Percentiles rank a stretch among this genome's conserved stretches.
These are phyloP conservation scores for Mortierella sp. DNA, from an alignment of 371 early-diverging fungal species.

Conservation along the genomic window DNA sequence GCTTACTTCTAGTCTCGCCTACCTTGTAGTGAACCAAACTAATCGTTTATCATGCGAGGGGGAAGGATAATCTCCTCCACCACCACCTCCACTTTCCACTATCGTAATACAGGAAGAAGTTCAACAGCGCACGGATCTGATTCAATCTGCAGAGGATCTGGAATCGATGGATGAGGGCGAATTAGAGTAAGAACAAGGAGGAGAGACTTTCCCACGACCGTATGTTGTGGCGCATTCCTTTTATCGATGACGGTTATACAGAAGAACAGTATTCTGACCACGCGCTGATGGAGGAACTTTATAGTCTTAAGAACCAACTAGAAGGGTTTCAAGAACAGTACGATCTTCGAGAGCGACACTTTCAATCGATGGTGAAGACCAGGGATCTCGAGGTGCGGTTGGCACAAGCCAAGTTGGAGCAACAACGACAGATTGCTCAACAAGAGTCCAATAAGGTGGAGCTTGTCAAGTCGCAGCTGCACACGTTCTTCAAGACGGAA, in stretches of 20 bases:
- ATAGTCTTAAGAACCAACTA: constrained; percentile 62
- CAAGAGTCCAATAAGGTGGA: constrained; percentile 52
- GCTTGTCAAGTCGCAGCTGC: constrained; percentile 57
- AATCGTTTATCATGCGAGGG: too few relatives aligned
- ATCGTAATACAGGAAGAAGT: constrained; percentile 26
- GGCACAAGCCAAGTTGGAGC: constrained; percentile 61
- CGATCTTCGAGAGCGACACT: constrained; percentile 67
- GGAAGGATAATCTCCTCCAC: too few relatives aligned
- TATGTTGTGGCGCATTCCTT: too few relatives aligned
- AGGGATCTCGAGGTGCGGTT: constrained; percentile 67
- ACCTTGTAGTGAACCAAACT: too few relatives aligned
- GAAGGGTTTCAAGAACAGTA: constrained; percentile 66
- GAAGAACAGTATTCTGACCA: too few relatives aligned
- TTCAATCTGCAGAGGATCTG: constrained; percentile 45
- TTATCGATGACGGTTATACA: too few relatives aligned
- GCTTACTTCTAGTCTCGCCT: too few relatives aligned
- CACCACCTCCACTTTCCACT: too few relatives aligned
- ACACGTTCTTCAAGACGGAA: constrained; percentile 61
- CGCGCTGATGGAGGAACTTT: too few relatives aligned
- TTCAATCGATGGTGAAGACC: constrained; percentile 60
- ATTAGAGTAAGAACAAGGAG: constrained; percentile 12
- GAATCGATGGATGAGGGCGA: constrained; percentile 29
- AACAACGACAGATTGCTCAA: constrained; percentile 54
- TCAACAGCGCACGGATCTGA: constrained; percentile 43
- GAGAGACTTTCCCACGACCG: too few relatives aligned